Conservation (phyloP, 148 eudicot genomes). For the Camellia granthamiana region DNA sequence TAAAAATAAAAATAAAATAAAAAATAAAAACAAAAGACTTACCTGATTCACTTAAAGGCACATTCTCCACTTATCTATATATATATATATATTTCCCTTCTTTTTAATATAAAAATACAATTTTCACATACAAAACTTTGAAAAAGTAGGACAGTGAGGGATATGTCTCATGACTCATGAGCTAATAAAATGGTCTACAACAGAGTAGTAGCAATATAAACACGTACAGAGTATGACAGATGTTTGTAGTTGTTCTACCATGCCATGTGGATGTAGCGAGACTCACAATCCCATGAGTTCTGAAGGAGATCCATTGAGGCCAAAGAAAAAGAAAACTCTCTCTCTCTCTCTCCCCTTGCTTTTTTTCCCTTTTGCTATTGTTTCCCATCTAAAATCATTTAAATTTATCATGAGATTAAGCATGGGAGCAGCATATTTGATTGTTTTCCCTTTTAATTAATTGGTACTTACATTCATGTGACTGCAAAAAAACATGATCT, state of each 20-base stretch:
- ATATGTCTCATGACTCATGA: background rate
- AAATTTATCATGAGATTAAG: background rate
- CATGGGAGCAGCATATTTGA: background rate
- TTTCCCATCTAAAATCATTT: background rate
- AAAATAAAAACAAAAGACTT: background rate
- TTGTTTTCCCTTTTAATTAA: background rate
- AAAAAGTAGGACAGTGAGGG: background rate
- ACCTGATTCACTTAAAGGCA: conserved; percentile 5
- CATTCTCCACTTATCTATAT: background rate
- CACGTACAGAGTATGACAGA: background rate
- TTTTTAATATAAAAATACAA: background rate
- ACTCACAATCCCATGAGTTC: background rate
- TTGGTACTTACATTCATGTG: background rate
- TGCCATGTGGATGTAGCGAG: background rate
- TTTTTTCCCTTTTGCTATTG: too few relatives aligned
- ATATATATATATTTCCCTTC: too few relatives aligned
- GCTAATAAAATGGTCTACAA: background rate
- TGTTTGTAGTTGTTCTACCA: background rate
- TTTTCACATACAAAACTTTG: background rate
- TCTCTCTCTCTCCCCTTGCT: too few relatives aligned
- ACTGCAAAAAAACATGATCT: conserved; percentile 6
- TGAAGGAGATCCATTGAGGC: background rate
- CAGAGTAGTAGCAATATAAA: background rate
- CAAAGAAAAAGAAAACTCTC: background rate
- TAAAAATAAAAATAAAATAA: background rate